Percentiles rank a stretch among this genome's conserved stretches.
Evolutionary conservation across 306 rosid species (phyloP).

Genomic region (Trifolium dubium): DNA sequence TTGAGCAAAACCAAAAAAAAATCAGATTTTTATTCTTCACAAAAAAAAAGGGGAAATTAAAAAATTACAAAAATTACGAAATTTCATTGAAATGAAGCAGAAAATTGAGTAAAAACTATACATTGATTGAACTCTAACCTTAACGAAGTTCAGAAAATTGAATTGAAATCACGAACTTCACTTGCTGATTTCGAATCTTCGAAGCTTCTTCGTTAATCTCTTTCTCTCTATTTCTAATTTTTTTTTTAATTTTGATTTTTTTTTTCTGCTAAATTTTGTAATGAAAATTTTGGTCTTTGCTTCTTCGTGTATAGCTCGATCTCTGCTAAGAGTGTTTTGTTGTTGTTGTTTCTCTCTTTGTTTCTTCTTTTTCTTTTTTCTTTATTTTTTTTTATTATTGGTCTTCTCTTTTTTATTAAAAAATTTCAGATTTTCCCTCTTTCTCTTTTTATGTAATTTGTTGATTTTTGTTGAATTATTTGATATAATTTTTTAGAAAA

Average conservation of each 20-base stretch:
- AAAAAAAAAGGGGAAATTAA: neutral
- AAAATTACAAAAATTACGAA: neutral
- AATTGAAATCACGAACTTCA: conserved; percentile 70
- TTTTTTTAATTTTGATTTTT: neutral
- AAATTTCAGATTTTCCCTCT: conserved; percentile 11
- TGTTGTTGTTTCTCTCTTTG: conserved; percentile 23
- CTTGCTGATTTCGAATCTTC: conserved; percentile 56
- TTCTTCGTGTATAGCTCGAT: conserved; percentile 50
- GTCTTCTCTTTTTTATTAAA: conserved; percentile 11
- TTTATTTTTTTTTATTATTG: neutral
- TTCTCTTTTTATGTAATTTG: neutral
- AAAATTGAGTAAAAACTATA: conserved; percentile 50
- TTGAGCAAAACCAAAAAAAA: conserved; percentile 33
- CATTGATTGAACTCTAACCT: conserved; percentile 80
- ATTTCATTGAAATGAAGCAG: conserved; percentile 42
- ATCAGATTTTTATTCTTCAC: neutral
- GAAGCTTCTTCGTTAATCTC: conserved; percentile 52
- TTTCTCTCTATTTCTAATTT: neutral
- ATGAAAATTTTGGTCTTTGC: conserved; percentile 45
- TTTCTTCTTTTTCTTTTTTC: conserved; percentile 28
- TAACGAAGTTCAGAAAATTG: conserved; percentile 60
- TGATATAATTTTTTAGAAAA: neutral
- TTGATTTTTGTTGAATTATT: neutral
- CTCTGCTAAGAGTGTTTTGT: conserved; percentile 53
- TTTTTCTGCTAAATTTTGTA: conserved; percentile 8